These are phyloP conservation scores for Ascochyta pisi DNA, from an alignment of 2,329 filamentous ascomycete genomes.

Conservation along the genomic window DNA sequence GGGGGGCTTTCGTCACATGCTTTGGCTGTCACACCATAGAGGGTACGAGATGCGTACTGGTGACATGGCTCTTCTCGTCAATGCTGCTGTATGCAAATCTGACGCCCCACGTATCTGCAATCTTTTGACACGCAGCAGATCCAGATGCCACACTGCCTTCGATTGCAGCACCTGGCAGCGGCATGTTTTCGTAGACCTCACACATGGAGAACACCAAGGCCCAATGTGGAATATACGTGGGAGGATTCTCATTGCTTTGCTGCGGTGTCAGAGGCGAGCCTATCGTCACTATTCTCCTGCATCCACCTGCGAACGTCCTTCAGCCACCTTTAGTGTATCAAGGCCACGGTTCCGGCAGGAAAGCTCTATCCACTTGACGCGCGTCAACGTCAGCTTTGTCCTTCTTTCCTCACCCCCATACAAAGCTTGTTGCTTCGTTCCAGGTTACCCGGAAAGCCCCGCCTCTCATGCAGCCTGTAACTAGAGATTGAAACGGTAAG, in stretches of 20 bases:
- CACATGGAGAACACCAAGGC: not conserved
- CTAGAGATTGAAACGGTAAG: not conserved
- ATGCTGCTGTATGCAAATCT: conserved; percentile 24
- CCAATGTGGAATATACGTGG: conserved; percentile 1
- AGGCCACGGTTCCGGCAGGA: not conserved
- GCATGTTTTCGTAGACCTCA: not conserved
- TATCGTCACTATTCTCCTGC: conserved; percentile 31
- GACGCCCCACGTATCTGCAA: conserved; percentile 16
- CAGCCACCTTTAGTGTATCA: conserved; percentile 7
- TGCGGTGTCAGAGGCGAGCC: conserved; percentile 22
- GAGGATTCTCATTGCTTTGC: conserved; percentile 19
- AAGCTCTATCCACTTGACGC: conserved; percentile 9
- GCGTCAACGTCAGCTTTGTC: conserved; percentile 9
- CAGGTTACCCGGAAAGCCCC: not conserved
- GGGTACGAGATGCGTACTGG: conserved; percentile 17
- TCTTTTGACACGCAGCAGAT: conserved; percentile 1
- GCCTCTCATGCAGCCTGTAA: not conserved
- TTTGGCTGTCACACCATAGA: conserved; percentile 23
- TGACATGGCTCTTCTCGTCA: conserved; percentile 26
- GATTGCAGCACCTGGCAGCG: conserved; percentile 2
- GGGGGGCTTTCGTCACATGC: conserved; percentile 35
- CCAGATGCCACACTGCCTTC: conserved; percentile 5
- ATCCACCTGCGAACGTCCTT: conserved; percentile 6
- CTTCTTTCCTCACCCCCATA: not conserved
- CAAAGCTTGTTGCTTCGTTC: not conserved